Evolutionary conservation across 2,329 filamentous ascomycete genomes (phyloP), one percentile per base, ranked within the genome.

Genomic region (Aspergillus flavus): DNA sequence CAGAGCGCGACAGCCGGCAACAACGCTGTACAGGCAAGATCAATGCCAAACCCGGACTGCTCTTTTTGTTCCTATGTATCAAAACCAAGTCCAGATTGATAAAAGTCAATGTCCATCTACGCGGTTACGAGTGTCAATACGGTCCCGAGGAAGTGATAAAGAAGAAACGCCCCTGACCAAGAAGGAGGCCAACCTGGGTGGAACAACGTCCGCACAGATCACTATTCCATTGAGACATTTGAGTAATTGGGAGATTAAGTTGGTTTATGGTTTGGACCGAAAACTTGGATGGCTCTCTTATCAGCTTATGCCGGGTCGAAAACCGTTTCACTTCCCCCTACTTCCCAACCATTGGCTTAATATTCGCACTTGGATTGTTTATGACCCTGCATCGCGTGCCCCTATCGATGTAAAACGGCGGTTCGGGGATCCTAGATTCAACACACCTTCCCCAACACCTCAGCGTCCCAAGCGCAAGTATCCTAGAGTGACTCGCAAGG

Each of bases 321-420:
- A 75, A 62, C 74, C 78, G 6, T 79, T 75, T 58, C 76, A 79
- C 62, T 80, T 80, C 60, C 69, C 75, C 28, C 62, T 78, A 26
- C 72, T 80, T 46, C 73, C 77, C 36, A 80, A 79, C 55, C 79
- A 80, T 61, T 81, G 78, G 78, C 57, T 80, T n/a, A 81, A 79
- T 59, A 71, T 64, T 46, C 69, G 75, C 36, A 80, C 78, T 1
- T 80, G 77, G 78, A 54, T 77, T 23, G 76, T 80, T 32, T 71
- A 73, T 46, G 78, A 80, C 61, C 77, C 78, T 10, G 64, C 73
- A n/a, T 79, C 76, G 32, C 72, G 79, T 58, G 70, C 78, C 30
- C 62, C 74, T 7, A 68, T 64, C 6, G 68, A 78, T 43, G 64
- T 65, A 30, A 75, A 74, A 64, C 70, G 78, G 36, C 63, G 61